Evolutionary conservation across 2,329 filamentous ascomycete species (phyloP).

Genomic region (Drechslera avenae): DNA sequence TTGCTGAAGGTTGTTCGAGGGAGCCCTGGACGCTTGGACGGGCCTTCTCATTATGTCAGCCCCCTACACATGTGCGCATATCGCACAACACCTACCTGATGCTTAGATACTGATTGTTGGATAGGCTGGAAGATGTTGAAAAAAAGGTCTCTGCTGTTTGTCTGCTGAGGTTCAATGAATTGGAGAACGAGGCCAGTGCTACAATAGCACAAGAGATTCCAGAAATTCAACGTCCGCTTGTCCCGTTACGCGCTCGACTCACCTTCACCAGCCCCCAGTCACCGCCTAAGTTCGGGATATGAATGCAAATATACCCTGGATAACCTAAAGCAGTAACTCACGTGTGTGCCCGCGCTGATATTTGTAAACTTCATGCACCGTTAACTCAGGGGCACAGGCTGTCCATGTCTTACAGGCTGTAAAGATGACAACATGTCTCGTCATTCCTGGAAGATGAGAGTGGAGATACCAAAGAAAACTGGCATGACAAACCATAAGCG

Average conservation of each 20-base stretch:
- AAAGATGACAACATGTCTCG: not conserved
- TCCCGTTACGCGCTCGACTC: conserved; percentile 6
- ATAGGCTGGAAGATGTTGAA: not conserved
- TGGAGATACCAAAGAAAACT: too few species aligned
- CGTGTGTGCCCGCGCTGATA: not conserved
- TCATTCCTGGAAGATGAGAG: too few species aligned
- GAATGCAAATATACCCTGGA: not conserved
- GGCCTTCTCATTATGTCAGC: conserved; percentile 25
- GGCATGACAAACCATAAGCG: too few species aligned
- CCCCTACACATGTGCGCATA: conserved; percentile 20
- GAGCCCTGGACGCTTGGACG: conserved; percentile 23
- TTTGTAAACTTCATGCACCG: not conserved
- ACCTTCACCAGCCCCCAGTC: conserved; percentile 7
- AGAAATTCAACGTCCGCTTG: conserved; percentile 9
- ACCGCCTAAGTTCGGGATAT: not conserved
- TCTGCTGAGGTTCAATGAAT: not conserved
- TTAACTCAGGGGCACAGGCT: conserved; percentile 7
- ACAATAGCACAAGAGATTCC: not conserved
- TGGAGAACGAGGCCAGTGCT: not conserved
- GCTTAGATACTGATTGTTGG: not conserved
- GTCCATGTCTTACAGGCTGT: not conserved
- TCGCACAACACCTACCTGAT: conserved; percentile 8
- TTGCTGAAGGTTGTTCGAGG: conserved; percentile 30
- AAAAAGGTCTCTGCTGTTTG: not conserved
- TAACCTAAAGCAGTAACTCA: not conserved